phyloP scores from a whole-genome alignment of 2,329 filamentous ascomycete genomes.

The Colletotrichum lupini region DNA sequence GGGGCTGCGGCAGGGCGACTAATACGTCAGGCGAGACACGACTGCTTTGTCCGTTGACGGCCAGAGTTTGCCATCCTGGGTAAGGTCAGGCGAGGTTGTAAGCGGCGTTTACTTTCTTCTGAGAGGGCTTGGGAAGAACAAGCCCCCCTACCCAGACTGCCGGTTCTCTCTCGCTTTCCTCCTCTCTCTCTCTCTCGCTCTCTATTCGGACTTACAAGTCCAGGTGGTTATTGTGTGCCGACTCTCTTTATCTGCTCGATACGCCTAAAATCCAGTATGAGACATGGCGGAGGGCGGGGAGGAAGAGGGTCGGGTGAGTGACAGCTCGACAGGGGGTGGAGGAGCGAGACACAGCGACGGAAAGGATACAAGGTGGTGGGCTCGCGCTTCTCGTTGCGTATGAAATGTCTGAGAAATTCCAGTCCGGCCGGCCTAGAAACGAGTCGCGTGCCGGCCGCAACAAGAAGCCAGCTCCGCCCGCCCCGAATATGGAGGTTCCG shows the following conservation, averaged over 20 bases:
- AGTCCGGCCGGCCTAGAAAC: conserved; percentile 10
- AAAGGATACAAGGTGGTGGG: not conserved
- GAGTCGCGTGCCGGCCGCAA: conserved; percentile 23
- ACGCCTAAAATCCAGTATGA: conserved; percentile 12
- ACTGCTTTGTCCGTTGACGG: conserved; percentile 28
- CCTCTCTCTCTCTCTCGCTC: not conserved
- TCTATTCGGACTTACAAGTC: not conserved
- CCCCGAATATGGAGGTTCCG: conserved; percentile 29
- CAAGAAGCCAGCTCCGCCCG: conserved; percentile 26
- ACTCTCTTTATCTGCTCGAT: conserved; percentile 14
- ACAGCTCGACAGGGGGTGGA: conserved; percentile 13
- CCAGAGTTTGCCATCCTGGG: conserved; percentile 6
- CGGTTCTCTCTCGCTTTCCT: conserved; percentile 15
- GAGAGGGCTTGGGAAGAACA: not conserved
- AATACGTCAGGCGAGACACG: conserved; percentile 32
- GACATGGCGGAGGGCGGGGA: conserved; percentile 29
- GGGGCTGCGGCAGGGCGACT: conserved; percentile 18
- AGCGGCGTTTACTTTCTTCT: not conserved
- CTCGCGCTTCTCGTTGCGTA: conserved; percentile 15
- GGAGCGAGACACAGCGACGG: not conserved
- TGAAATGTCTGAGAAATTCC: not conserved
- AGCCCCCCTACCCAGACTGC: conserved; percentile 16
- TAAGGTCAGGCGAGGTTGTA: conserved; percentile 1
- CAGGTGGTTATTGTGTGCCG: not conserved
- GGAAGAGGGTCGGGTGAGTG: not conserved